Percentiles rank a stretch among this genome's conserved stretches.
Evolutionary conservation across 1,284 basidiomycete genomes (phyloP).

Genomic region (Melampsora americana): DNA sequence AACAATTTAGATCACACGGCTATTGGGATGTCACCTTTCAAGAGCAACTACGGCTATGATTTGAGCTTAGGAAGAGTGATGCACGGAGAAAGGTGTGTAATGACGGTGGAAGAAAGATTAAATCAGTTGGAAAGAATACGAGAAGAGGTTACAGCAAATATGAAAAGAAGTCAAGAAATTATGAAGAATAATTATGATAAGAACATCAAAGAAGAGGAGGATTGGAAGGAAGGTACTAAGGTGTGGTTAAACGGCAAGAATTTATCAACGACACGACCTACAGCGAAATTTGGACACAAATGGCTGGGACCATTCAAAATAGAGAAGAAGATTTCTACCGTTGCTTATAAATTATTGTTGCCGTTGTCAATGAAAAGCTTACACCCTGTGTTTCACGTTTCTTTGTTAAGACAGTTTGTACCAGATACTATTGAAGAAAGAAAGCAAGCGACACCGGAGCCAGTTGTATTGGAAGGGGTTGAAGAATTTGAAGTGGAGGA

Average conservation of each 20-base stretch:
- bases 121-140: not conserved
- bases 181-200: slow-evolving; percentile 1
- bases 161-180: not conserved
- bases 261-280: not conserved
- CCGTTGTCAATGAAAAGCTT: not conserved
- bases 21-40: slow-evolving; percentile 3
- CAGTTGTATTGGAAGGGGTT: not conserved
- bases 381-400: slow-evolving; percentile 19
- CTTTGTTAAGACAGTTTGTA: not conserved
- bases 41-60: not conserved
- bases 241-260: not conserved
- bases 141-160: not conserved
- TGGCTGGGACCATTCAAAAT: not conserved
- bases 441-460: not conserved
- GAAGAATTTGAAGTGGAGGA: slow-evolving; percentile 4
- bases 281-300: not conserved
- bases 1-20: not conserved
- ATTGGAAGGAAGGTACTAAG: not conserved
- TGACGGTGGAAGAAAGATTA: not conserved
- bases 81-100: not conserved
- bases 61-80: not conserved
- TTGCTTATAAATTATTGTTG: not conserved
- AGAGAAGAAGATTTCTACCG: not conserved
- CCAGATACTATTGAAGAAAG: not conserved
- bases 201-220: too few relatives aligned